phyloP scores from a whole-genome alignment of 1,139 yeast genomes.

The Geotrichum macrosporum region DNA sequence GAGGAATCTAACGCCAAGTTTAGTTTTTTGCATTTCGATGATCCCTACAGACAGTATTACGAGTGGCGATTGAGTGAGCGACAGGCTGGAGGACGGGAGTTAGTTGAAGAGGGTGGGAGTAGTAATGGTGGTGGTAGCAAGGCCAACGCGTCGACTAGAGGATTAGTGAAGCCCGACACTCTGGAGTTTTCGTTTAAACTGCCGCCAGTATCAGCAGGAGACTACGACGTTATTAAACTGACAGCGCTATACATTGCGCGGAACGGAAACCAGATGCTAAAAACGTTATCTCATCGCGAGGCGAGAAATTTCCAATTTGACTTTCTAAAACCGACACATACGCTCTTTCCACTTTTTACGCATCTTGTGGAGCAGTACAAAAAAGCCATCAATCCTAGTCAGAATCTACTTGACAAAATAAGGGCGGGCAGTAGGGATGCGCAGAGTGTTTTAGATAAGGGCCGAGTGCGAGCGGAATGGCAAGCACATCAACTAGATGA shows the following conservation, averaged over 20 bases:
- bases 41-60: conserved; percentile 59
- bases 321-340: conserved; percentile 59
- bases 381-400: conserved; percentile 37
- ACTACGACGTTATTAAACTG: conserved; percentile 62
- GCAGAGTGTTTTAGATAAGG: conserved; percentile 45
- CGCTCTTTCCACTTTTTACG: conserved; percentile 53
- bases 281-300: conserved; percentile 41
- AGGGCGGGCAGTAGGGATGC: conserved; percentile 31
- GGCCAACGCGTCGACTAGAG: conserved; percentile 22
- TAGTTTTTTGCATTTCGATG: conserved; percentile 52
- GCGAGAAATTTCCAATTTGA: conserved; percentile 57
- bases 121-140: conserved; percentile 8
- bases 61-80: conserved; percentile 39
- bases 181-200: conserved; percentile 48
- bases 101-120: conserved; percentile 12
- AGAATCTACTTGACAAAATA: conserved; percentile 23
- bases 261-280: conserved; percentile 49
- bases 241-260: conserved; percentile 65
- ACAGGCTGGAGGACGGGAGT: conserved; percentile 28
- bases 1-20: conserved; percentile 54
- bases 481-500: conserved; percentile 42
- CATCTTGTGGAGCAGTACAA: conserved; percentile 56
- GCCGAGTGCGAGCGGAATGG: conserved; percentile 58
- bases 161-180: conserved; percentile 38
- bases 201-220: conserved; percentile 58